These are phyloP conservation scores for Azolla pinnata DNA, from an alignment of 75 land plant species.

Conservation along the genomic window DNA sequence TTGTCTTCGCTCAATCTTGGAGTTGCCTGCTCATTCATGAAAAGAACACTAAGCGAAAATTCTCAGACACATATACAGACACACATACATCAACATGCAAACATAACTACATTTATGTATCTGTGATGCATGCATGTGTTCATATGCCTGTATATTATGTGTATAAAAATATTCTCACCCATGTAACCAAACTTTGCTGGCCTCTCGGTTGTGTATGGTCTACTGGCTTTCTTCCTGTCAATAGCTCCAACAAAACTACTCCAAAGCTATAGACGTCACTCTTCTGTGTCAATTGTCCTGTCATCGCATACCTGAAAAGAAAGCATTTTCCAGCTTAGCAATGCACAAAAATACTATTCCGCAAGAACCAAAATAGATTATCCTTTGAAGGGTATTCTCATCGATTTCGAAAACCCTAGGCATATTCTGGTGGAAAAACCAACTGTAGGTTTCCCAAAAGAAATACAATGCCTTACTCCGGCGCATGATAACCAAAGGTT, in stretches of 20 bases:
- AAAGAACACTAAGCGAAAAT: too few species aligned
- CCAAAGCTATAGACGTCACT: slow-evolving; percentile 36
- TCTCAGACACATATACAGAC: too few species aligned
- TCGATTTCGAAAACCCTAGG: neutral
- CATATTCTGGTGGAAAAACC: neutral
- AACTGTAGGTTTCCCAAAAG: neutral
- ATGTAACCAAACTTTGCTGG: slow-evolving; percentile 13
- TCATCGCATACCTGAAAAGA: slow-evolving; percentile 12
- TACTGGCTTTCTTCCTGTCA: slow-evolving; percentile 35
- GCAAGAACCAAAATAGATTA: too few species aligned
- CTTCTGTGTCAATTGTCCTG: slow-evolving; percentile 26
- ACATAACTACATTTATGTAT: too few species aligned
- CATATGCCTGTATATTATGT: neutral
- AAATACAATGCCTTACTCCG: slow-evolving; percentile 49
- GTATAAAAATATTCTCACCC: slow-evolving; percentile 9
- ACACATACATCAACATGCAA: too few species aligned
- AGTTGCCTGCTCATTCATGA: too few species aligned
- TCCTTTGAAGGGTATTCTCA: neutral
- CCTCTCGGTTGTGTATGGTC: slow-evolving; percentile 16
- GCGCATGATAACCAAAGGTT: slow-evolving; percentile 84
- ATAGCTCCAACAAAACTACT: slow-evolving; percentile 28
- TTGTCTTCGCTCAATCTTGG: too few species aligned
- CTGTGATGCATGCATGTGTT: neutral
- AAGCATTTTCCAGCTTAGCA: too few species aligned
- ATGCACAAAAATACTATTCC: too few species aligned